Evolutionary conservation across 2,329 filamentous ascomycete genomes (phyloP).

Genomic region (Pseudogymnoascus sp.): DNA sequence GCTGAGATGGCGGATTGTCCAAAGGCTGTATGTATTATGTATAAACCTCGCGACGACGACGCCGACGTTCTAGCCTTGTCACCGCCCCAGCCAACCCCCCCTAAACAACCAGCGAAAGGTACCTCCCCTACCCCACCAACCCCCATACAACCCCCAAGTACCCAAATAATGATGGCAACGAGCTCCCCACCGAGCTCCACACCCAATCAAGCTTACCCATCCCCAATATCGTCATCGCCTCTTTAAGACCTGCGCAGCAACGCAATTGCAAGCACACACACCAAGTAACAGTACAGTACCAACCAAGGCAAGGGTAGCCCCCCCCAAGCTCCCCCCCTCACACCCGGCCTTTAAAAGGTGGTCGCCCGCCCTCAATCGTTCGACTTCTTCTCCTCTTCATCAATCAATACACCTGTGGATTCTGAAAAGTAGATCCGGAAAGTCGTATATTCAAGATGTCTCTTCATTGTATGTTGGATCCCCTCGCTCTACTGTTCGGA

Average conservation of each 20-base stretch:
- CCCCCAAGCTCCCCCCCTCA: background rate
- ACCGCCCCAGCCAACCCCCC: background rate
- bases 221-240: background rate
- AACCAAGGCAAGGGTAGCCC: background rate
- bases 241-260: background rate
- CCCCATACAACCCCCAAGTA: background rate
- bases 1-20: background rate
- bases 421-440: background rate
- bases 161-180: background rate
- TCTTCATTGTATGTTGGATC: slow-evolving; percentile 23
- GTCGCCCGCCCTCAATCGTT: background rate
- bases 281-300: no score
- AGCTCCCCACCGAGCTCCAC: background rate
- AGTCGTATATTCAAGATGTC: slow-evolving; percentile 17
- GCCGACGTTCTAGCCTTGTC: background rate
- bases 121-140: background rate
- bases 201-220: background rate
- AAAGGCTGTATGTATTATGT: background rate
- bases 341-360: background rate
- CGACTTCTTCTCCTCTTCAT: background rate
- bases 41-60: background rate
- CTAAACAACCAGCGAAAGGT: background rate
- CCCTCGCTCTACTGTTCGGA: background rate
- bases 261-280: background rate
- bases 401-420: background rate